A percentile compares a stretch with the other conserved stretches of the same genome.
Evolutionary conservation across 2,329 filamentous ascomycete genomes (phyloP).

Genomic region (Boeremia lycopersici): DNA sequence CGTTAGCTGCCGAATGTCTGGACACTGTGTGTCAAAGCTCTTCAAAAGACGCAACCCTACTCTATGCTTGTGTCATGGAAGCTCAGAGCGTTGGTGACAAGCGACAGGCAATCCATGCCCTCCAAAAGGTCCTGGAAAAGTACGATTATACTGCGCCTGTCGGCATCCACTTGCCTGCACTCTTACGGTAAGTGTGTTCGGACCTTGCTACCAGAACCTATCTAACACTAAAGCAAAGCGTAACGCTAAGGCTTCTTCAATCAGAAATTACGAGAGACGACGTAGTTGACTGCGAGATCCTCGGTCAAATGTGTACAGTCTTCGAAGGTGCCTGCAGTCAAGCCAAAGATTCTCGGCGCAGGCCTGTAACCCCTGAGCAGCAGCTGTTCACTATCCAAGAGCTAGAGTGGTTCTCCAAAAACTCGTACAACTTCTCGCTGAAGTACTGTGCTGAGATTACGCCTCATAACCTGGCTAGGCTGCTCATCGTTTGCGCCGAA

Average conservation of each 20-base stretch:
- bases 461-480: slow-evolving; percentile 59
- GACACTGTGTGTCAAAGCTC: slow-evolving; percentile 62
- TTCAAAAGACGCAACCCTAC: slow-evolving; percentile 63
- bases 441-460: slow-evolving; percentile 65
- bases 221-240: slow-evolving; percentile 30
- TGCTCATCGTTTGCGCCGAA: slow-evolving; percentile 57
- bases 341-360: slow-evolving; percentile 52
- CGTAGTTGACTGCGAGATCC: slow-evolving; percentile 30
- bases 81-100: slow-evolving; percentile 71
- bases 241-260: slow-evolving; percentile 54
- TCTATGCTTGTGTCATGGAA: slow-evolving; percentile 82
- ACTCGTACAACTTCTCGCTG: slow-evolving; percentile 78
- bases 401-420: slow-evolving; percentile 83
- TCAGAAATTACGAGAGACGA: slow-evolving; percentile 49
- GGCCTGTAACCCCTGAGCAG: slow-evolving; percentile 50
- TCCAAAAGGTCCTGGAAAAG: slow-evolving; percentile 66
- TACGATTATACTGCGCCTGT: slow-evolving; percentile 56
- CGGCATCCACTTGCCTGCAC: slow-evolving; percentile 64
- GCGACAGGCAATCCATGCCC: slow-evolving; percentile 61
- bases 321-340: slow-evolving; percentile 59
- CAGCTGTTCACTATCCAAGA: slow-evolving; percentile 65
- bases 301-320: slow-evolving; percentile 60
- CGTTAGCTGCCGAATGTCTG: slow-evolving; percentile 67
- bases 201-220: slow-evolving; percentile 7
- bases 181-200: slow-evolving; percentile 63